Percentiles rank a stretch among this genome's conserved stretches.
Evolutionary conservation across 192 early-diverging fungal species (phyloP).

Genomic region (Entomortierella beljakovae): DNA sequence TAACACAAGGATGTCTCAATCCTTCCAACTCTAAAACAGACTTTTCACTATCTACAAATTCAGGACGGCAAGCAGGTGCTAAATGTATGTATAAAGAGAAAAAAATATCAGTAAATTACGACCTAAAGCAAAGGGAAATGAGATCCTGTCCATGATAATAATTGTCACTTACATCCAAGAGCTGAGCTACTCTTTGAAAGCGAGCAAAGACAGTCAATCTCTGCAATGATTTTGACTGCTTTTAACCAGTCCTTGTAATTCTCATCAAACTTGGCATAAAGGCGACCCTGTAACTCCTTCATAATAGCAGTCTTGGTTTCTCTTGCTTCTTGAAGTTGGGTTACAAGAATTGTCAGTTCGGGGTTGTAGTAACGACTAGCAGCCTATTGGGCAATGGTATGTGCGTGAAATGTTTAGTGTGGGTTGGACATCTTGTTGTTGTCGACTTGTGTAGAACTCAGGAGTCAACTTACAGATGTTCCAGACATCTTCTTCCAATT

Average conservation of each 20-base stretch:
- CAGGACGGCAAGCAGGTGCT: constrained; percentile 87
- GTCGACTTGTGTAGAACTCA: no score
- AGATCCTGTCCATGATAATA: background rate
- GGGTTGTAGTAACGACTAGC: constrained; percentile 90
- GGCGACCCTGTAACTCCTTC: constrained; percentile 74
- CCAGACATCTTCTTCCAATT: constrained; percentile 82
- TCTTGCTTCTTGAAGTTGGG: constrained; percentile 79
- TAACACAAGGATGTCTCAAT: constrained; percentile 94
- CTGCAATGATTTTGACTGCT: constrained; percentile 80
- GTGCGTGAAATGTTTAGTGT: no score
- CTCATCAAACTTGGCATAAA: constrained; percentile 90
- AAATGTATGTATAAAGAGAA: background rate
- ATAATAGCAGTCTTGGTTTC: constrained; percentile 84
- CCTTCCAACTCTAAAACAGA: constrained; percentile 86
- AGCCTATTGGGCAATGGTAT: constrained; percentile 55
- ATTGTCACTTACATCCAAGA: constrained; percentile 68
- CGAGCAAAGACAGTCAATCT: constrained; percentile 88
- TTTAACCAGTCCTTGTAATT: constrained; percentile 77
- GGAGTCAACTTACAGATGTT: constrained; percentile 74
- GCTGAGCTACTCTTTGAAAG: constrained; percentile 73
- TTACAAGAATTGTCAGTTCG: constrained; percentile 71
- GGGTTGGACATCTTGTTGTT: no score
- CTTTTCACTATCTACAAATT: constrained; percentile 76
- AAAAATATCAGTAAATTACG: background rate
- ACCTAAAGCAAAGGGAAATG: background rate